Evolutionary conservation across 805 yeast genomes (phyloP).

Genomic region (Pichia cabralensis): DNA sequence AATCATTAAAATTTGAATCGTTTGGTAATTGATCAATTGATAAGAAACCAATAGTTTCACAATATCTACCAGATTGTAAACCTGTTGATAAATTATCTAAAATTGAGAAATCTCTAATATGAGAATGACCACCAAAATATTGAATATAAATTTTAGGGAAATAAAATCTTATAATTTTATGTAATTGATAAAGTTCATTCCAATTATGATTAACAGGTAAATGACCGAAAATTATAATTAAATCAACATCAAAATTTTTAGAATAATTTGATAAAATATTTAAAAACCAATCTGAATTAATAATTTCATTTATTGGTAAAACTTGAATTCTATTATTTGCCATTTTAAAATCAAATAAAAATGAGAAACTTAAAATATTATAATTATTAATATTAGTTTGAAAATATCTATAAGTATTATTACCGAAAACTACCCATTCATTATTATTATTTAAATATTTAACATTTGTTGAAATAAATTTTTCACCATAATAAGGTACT

Average conservation of each 20-base stretch:
- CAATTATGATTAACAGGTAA: conserved; percentile 54
- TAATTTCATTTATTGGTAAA: conserved; percentile 43
- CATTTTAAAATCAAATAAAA: conserved; percentile 64
- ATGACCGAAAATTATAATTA: conserved; percentile 69
- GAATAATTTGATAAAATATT: conserved; percentile 29
- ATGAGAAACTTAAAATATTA: conserved; percentile 62
- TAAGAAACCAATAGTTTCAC: conserved; percentile 89
- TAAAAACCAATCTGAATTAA: conserved; percentile 57
- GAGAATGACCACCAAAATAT: conserved; percentile 92
- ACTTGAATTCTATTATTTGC: conserved; percentile 55
- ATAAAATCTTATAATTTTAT: conserved; percentile 38
- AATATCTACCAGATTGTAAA: conserved; percentile 85
- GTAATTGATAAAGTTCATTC: conserved; percentile 41
- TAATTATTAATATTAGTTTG: conserved; percentile 42
- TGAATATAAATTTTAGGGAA: conserved; percentile 64
- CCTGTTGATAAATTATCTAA: conserved; percentile 63
- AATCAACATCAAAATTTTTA: conserved; percentile 38
- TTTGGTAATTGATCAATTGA: conserved; percentile 31
- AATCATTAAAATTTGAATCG: background rate
- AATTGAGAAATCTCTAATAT: conserved; percentile 71
- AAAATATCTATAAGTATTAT: conserved; percentile 51
- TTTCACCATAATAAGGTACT: conserved; percentile 48
- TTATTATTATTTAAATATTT: conserved; percentile 38
- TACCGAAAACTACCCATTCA: conserved; percentile 56
- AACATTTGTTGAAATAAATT: conserved; percentile 66